Evolutionary conservation across 768 basidiomycete genomes (phyloP), one percentile per base, ranked within the genome.

Genomic region (Mrakia gelida): DNA sequence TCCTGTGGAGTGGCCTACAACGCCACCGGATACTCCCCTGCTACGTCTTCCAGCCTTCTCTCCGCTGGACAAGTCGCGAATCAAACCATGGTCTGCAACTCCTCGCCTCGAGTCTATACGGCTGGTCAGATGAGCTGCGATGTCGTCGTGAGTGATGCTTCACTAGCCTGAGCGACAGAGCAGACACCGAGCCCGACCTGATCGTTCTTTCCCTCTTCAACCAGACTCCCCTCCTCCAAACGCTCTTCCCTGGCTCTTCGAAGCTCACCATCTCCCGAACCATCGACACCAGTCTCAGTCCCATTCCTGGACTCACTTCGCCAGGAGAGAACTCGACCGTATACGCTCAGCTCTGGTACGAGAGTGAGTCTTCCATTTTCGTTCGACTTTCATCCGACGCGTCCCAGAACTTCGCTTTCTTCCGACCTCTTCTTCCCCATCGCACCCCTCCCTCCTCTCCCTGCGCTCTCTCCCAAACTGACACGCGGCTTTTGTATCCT

Each of bases 171-270:
- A n/a, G n/a, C n/a, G n/a, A n/a, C 63, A 38, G 30, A 32, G 61
- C 28, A 32, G 28, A 10, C 7, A 8, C 4, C 8, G 38, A 38
- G 38, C 38, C 38, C 8, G 38, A 38, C 7, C 67, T 70, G 38
- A 70, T 41, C 67, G 21, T 1, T 70, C n/a, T 8, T 84, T 75
- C 91, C 23, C 21, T 73, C 49, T 8, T 38, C 52, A 8, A 23
- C 21, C 32, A 95, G 93, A 94, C 95, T 81, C 92, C 93, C 1
- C 95, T 93, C 0, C 85, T 98, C 0, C 91, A 92, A 86, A 86
- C 87, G 0, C 80, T 96, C 23, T 97, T 87, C 82, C 91, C 94
- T 0, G 85, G 88, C n/a, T 82, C 86, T 8, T 89, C 93, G 0
- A 90, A 88, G 8, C 87, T 97, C 38, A 93, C 91, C 79, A 91